Evolutionary conservation across 225 moss, liverwort and hornwort species (phyloP).

Genomic region (Antitrichia curtipendula): DNA sequence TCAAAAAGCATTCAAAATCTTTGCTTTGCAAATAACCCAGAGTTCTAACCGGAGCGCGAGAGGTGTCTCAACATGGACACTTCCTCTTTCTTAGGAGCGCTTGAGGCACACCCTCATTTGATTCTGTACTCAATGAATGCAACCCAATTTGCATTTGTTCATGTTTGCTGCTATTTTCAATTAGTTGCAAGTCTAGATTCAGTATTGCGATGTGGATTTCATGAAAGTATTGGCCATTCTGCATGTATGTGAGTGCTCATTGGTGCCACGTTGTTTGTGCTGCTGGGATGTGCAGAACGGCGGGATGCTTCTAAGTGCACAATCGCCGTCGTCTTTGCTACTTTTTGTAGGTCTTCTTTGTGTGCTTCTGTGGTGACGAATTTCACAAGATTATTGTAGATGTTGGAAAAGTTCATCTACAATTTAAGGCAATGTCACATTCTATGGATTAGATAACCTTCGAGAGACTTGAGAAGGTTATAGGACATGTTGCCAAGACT

Average conservation of each 20-base stretch:
- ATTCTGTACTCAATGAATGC: not conserved
- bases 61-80: not conserved
- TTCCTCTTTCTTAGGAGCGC: not conserved
- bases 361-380: not conserved
- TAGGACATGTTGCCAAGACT: not conserved
- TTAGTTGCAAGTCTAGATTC: too few species aligned
- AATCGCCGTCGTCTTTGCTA: not conserved
- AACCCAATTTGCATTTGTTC: not conserved
- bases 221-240: not conserved
- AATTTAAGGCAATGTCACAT: not conserved
- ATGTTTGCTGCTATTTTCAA: not conserved
- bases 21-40: not conserved
- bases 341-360: not conserved
- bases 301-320: not conserved
- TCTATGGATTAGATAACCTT: not conserved
- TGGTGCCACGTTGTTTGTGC: not conserved
- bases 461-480: not conserved
- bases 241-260: not conserved
- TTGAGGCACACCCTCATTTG: not conserved
- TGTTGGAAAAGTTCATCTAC: not conserved
- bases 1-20: not conserved
- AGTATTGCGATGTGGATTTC: not conserved
- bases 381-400: not conserved
- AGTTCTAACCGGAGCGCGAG: not conserved
- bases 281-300: slow-evolving; percentile 6